These are phyloP conservation scores for Candida anglica DNA, from an alignment of 805 yeast species.

Conservation along the genomic window DNA sequence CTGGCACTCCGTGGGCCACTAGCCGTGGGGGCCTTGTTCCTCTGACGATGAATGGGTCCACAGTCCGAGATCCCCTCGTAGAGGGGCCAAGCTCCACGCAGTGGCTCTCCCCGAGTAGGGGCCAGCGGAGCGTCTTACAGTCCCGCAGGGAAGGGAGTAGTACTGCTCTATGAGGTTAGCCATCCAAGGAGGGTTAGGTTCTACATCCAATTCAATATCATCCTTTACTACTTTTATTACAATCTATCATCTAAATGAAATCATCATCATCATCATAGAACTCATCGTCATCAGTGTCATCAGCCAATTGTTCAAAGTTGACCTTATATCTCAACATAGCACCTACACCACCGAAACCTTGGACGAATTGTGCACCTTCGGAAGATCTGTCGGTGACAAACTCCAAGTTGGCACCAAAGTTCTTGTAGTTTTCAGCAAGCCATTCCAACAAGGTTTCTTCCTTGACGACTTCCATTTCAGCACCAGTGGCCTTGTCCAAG, in stretches of 20 bases:
- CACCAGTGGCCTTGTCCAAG: slow-evolving; percentile 79
- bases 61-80: too few species aligned
- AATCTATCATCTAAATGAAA: slow-evolving; percentile 29
- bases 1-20: too few species aligned
- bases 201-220: not conserved
- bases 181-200: too few species aligned
- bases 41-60: too few species aligned
- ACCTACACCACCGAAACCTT: slow-evolving; percentile 99
- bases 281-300: slow-evolving; percentile 81
- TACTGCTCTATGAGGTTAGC: too few species aligned
- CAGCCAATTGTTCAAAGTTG: slow-evolving; percentile 91
- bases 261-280: slow-evolving; percentile 69
- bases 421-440: slow-evolving; percentile 95
- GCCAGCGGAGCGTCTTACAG: too few species aligned
- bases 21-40: not conserved
- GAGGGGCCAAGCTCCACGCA: too few species aligned
- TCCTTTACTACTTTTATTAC: not conserved
- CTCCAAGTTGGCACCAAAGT: slow-evolving; percentile 92
- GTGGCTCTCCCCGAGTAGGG: too few species aligned
- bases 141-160: too few species aligned
- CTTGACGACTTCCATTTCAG: slow-evolving; percentile 83
- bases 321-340: slow-evolving; percentile 94
- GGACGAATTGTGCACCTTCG: slow-evolving; percentile 97
- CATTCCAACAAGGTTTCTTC: slow-evolving; percentile 91
- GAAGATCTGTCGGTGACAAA: slow-evolving; percentile 95